Conservation (phyloP, 805 yeast species). For the Candida insectorum region DNA sequence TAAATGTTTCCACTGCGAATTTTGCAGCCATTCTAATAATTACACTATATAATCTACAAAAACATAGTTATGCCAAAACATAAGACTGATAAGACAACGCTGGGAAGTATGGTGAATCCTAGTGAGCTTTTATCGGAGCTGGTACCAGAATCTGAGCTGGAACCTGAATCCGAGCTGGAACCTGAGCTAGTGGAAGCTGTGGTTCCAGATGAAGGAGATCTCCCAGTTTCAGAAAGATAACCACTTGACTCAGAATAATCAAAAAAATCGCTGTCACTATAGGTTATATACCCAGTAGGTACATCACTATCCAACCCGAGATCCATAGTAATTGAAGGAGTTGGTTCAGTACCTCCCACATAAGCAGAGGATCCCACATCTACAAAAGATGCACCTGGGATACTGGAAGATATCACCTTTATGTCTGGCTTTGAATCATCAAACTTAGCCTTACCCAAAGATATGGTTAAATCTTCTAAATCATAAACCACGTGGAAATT, state of each 20-base stretch:
- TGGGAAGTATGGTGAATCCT: not conserved
- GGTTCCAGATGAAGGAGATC: not conserved
- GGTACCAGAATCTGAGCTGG: not conserved
- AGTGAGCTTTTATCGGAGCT: slow-evolving; percentile 1
- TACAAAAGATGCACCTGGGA: slow-evolving; percentile 51
- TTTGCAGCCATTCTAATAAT: too few species aligned
- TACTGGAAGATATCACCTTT: slow-evolving; percentile 35
- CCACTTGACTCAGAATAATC: not conserved
- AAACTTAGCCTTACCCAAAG: slow-evolving; percentile 39
- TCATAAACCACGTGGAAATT: slow-evolving; percentile 63
- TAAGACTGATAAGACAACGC: not conserved
- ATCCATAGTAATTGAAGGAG: too few species aligned
- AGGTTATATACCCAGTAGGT: too few species aligned
- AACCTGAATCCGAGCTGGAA: slow-evolving; percentile 1
- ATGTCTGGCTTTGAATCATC: slow-evolving; percentile 30
- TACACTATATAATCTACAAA: not conserved
- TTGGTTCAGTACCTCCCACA: slow-evolving; percentile 2
- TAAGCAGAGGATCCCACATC: slow-evolving; percentile 16
- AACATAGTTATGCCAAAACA: not conserved
- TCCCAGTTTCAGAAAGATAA: too few species aligned
- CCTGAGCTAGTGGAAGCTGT: not conserved
- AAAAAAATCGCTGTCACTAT: too few species aligned
- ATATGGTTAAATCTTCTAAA: slow-evolving; percentile 51
- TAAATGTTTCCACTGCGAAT: too few species aligned
- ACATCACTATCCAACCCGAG: too few species aligned